phyloP scores from a whole-genome alignment of 345 rosid genomes.

The Sisymbrium altissimum region DNA sequence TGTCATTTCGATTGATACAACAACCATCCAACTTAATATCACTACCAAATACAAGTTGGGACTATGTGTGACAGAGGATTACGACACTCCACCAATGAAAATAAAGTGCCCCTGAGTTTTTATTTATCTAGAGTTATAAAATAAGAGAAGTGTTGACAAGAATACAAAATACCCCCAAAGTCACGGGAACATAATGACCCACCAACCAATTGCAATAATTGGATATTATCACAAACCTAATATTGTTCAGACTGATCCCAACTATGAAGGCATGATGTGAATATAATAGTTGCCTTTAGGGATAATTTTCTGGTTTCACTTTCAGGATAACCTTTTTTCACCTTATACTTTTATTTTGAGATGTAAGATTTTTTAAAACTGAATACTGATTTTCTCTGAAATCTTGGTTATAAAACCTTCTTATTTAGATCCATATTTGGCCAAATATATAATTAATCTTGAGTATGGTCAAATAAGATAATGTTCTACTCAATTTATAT shows the following conservation, averaged over 20 bases:
- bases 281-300: neutral
- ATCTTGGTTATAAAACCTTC: no score
- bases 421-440: no score
- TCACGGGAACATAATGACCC: constrained; percentile 18
- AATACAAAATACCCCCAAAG: neutral
- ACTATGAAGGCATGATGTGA: neutral
- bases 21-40: constrained; percentile 6
- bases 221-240: neutral
- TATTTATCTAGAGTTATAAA: neutral
- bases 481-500: no score
- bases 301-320: no score
- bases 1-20: constrained; percentile 15
- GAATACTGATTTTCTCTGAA: no score
- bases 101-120: neutral
- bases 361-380: no score
- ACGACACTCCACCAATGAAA: constrained; percentile 26
- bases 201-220: constrained; percentile 9
- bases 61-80: constrained; percentile 4
- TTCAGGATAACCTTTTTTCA: no score
- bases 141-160: neutral
- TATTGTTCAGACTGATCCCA: neutral
- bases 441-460: no score
- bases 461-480: no score
- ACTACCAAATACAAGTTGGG: constrained; percentile 25
- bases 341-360: no score